Conservation (phyloP, 2,329 filamentous ascomycete species). For the Clonostachys byssicola region DNA sequence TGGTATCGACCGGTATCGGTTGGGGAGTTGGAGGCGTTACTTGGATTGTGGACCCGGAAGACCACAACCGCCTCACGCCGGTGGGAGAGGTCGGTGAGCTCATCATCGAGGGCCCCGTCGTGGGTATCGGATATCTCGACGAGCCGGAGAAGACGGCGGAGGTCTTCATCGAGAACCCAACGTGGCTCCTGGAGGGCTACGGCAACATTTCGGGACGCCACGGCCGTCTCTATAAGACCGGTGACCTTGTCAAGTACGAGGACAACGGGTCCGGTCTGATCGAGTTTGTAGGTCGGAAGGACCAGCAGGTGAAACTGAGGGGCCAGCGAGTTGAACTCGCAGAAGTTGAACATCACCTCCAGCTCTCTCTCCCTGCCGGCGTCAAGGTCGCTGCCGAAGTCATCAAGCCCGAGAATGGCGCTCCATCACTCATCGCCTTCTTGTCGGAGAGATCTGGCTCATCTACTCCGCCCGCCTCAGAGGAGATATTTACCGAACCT, state of each 20-base stretch:
- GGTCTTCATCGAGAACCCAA: constrained; percentile 52
- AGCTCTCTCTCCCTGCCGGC: constrained; percentile 32
- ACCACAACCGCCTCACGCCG: constrained; percentile 39
- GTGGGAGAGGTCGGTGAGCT: constrained; percentile 47
- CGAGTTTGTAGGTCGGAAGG: constrained; percentile 57
- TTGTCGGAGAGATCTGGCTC: constrained; percentile 20
- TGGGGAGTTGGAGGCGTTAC: constrained; percentile 38
- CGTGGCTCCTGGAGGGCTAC: constrained; percentile 41
- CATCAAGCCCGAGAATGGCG: constrained; percentile 36
- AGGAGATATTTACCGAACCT: constrained; percentile 16
- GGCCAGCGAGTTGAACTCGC: constrained; percentile 62
- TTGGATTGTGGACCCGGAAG: constrained; percentile 47
- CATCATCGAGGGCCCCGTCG: constrained; percentile 53
- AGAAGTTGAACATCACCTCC: constrained; percentile 46
- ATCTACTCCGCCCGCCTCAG: constrained; percentile 3
- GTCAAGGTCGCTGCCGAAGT: constrained; percentile 43
- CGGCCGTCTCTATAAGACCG: constrained; percentile 53
- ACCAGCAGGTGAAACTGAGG: constrained; percentile 63
- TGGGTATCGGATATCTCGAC: constrained; percentile 58
- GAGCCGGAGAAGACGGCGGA: constrained; percentile 52
- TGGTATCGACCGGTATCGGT: constrained; percentile 38
- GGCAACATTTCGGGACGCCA: constrained; percentile 24
- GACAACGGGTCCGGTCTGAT: constrained; percentile 48
- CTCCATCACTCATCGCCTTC: constrained; percentile 41
- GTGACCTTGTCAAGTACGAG: constrained; percentile 53